Conservation (phyloP, 202 grass and related monocot genomes). For the Carex sylvatica region DNA sequence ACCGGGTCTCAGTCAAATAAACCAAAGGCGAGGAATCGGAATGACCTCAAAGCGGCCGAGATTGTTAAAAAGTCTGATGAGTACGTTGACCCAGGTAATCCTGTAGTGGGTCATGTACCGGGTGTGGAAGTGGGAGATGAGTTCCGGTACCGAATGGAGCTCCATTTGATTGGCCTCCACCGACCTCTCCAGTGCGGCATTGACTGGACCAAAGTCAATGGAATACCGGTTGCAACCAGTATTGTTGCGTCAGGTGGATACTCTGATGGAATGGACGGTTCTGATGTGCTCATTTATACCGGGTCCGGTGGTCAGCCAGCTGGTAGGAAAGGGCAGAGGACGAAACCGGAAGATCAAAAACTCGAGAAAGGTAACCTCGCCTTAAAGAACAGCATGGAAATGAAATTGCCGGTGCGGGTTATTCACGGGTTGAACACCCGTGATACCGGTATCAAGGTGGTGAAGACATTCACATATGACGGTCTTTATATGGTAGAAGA, state of each 20-base stretch:
- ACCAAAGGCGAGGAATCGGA: constrained; percentile 21
- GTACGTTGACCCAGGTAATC: constrained; percentile 34
- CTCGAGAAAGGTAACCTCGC: constrained; percentile 72
- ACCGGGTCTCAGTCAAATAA: not conserved
- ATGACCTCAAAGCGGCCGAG: constrained; percentile 42
- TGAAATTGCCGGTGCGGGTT: constrained; percentile 57
- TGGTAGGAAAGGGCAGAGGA: constrained; percentile 38
- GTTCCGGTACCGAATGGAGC: constrained; percentile 73
- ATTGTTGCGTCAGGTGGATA: constrained; percentile 81
- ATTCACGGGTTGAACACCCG: constrained; percentile 72
- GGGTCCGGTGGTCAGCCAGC: constrained; percentile 65
- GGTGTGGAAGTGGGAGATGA: constrained; percentile 88
- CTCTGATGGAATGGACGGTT: constrained; percentile 63
- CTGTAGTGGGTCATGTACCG: constrained; percentile 56
- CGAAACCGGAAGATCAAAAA: constrained; percentile 56
- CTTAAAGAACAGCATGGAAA: constrained; percentile 73
- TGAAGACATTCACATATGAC: constrained; percentile 70
- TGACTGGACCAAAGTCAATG: constrained; percentile 41
- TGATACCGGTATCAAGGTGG: constrained; percentile 22
- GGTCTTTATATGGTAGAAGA: constrained; percentile 69
- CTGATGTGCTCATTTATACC: constrained; percentile 79
- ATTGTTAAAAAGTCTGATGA: constrained; percentile 36
- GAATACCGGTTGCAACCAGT: constrained; percentile 56
- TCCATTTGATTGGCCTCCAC: constrained; percentile 73
- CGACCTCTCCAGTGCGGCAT: constrained; percentile 63